Evolutionary conservation across 176 grass and related monocot species (phyloP).

Genomic region (Canna indica): DNA sequence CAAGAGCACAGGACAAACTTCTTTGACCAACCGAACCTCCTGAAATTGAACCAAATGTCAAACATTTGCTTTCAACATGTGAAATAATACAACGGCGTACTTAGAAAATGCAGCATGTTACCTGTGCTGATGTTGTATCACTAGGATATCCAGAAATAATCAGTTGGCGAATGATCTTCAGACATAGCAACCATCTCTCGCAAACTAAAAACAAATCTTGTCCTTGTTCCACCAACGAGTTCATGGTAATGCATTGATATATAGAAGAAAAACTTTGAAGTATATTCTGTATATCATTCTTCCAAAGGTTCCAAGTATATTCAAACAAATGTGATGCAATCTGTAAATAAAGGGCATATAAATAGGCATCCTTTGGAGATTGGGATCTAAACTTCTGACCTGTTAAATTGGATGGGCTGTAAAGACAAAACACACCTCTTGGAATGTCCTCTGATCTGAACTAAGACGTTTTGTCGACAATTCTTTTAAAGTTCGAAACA

Average conservation of each 20-base stretch:
- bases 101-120: constrained; percentile 20
- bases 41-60: constrained; percentile 31
- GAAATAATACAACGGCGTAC: not conserved
- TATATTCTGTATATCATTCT: constrained; percentile 75
- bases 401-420: not conserved
- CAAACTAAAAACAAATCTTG: constrained; percentile 67
- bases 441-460: constrained; percentile 68
- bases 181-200: constrained; percentile 77
- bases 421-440: constrained; percentile 42
- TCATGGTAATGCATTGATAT: constrained; percentile 43
- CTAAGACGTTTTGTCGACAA: constrained; percentile 88
- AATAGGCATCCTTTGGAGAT: too few species aligned
- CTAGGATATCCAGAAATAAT: constrained; percentile 80
- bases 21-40: constrained; percentile 91
- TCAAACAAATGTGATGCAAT: constrained; percentile 91
- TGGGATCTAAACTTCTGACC: too few species aligned
- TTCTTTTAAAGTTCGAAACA: constrained; percentile 96
- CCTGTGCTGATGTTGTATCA: constrained; percentile 86
- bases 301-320: constrained; percentile 96
- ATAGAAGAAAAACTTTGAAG: constrained; percentile 86
- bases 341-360: constrained; percentile 27
- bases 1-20: constrained; percentile 92
- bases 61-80: constrained; percentile 13
- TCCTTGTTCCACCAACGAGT: constrained; percentile 62
- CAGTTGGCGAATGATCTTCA: constrained; percentile 75